Evolutionary conservation across 1,284 basidiomycete genomes (phyloP), one percentile per base, ranked within the genome.

Genomic region (Abortiporus biennis): DNA sequence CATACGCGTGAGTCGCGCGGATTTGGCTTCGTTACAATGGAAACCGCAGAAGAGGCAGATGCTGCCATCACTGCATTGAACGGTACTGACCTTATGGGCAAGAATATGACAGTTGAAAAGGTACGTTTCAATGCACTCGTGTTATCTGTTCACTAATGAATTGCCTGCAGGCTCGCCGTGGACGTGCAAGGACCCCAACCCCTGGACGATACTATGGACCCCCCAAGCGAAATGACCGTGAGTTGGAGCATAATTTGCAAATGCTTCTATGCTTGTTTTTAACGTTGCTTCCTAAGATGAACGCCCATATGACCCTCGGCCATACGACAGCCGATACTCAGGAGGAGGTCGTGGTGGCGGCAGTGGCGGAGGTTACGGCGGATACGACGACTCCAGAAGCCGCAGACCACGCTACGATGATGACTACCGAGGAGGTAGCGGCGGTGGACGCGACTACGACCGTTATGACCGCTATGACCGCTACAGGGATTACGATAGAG

Each of bases 1-100:
- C 95, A 97, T 68, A 85, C 87, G 47, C 85, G 91, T 56, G 94
- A 97, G 59, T 93, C 92, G 43, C 90, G 95, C 58, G 95, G 94
- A 29, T 98, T 99, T 56, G 95, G 92, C 34, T 99, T 99, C 64
- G 95, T 99, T 57, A 97, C 92, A 44, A 94, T 95, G 83, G 89
- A 92, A 61, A 76, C 76, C 27, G 63, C 57, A 32, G 90, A 92
- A 53, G 93, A 96, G 56, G 95, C 94, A 4, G 88, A 94, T 42
- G 86, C 87, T 38, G 92, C 89, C 39, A 84, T 97, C 53, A 78
- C 85, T 24, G 85, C 81, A 6, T 69, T 97, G 52, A 87, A 92
- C 62, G 78, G 79, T 36, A 84, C 85, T 46, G 89, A 92, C 44
- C 64, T 96, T 37, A 81, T 85, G 68, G 95, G 93, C 47, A 93